These are phyloP conservation scores for Candida odintsovae DNA, from an alignment of 805 yeast species.

Conservation along the genomic window DNA sequence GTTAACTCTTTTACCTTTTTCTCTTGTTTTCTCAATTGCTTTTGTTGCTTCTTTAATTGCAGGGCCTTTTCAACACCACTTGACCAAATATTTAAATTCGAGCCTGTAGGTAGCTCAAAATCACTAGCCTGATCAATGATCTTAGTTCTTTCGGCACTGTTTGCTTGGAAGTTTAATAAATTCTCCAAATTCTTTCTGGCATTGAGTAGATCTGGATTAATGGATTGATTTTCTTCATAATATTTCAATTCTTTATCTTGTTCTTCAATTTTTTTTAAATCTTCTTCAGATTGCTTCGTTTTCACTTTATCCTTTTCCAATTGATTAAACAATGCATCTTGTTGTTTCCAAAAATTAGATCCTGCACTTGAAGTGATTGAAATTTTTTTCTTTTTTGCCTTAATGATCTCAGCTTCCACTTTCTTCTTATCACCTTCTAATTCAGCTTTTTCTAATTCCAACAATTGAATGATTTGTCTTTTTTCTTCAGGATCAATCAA, in stretches of 20 bases:
- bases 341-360: conserved; percentile 60
- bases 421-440: conserved; percentile 22
- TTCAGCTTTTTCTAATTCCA: conserved; percentile 48
- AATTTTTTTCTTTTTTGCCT: conserved; percentile 40
- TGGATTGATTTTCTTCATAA: conserved; percentile 32
- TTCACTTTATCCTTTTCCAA: conserved; percentile 45
- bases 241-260: conserved; percentile 40
- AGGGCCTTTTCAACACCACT: conserved; percentile 79
- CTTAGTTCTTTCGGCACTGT: conserved; percentile 84
- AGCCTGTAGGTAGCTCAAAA: conserved; percentile 55
- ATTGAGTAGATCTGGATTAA: conserved; percentile 52
- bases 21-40: conserved; percentile 59
- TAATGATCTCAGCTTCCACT: conserved; percentile 23
- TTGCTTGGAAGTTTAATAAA: conserved; percentile 72
- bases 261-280: conserved; percentile 25
- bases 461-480: conserved; percentile 44
- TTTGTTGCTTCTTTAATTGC: conserved; percentile 81
- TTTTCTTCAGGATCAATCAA: conserved; percentile 61
- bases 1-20: conserved; percentile 48
- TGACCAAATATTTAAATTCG: conserved; percentile 69
- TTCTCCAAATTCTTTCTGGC: conserved; percentile 76
- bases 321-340: conserved; percentile 55
- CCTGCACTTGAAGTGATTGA: conserved; percentile 56
- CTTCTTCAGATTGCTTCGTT: conserved; percentile 26
- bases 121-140: conserved; percentile 94